Evolutionary conservation across 176 grass and related monocot species (phyloP).

Genomic region (Rhynchospora pubera): DNA sequence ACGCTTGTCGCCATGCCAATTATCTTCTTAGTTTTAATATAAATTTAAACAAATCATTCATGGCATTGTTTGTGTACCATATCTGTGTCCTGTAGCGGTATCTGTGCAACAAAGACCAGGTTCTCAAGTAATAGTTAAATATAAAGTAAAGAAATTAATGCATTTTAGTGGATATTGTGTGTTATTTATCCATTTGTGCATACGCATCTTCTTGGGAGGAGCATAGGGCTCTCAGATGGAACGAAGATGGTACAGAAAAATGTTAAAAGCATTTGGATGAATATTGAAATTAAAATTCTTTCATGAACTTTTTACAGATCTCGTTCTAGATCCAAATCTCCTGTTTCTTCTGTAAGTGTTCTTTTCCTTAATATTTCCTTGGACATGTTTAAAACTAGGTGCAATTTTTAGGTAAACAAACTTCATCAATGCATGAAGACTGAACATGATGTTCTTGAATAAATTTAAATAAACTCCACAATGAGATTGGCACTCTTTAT

Average conservation of each 20-base stretch:
- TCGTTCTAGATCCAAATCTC: slow-evolving; percentile 17
- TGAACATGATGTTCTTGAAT: too few species aligned
- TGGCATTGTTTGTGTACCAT: not conserved
- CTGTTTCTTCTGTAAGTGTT: slow-evolving; percentile 12
- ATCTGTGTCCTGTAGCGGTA: not conserved
- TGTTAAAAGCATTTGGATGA: not conserved
- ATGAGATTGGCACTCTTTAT: not conserved
- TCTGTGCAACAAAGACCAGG: not conserved
- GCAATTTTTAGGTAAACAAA: not conserved
- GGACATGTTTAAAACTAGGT: not conserved
- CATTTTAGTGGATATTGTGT: not conserved
- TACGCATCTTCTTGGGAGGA: slow-evolving; percentile 18
- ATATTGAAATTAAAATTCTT: slow-evolving; percentile 16
- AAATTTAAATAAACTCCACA: not conserved
- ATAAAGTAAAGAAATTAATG: not conserved
- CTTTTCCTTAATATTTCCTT: not conserved
- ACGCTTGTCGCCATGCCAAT: not conserved
- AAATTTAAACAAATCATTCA: not conserved
- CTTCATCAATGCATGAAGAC: not conserved
- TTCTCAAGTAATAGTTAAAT: not conserved
- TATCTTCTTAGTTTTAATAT: not conserved
- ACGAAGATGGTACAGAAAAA: not conserved
- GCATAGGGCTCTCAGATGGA: not conserved
- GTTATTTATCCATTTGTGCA: not conserved
- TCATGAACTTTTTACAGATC: slow-evolving; percentile 24